Percentiles rank a stretch among this genome's conserved stretches.
Conservation (phyloP, 306 rosid species). For the Pachyrhizus erosus region DNA sequence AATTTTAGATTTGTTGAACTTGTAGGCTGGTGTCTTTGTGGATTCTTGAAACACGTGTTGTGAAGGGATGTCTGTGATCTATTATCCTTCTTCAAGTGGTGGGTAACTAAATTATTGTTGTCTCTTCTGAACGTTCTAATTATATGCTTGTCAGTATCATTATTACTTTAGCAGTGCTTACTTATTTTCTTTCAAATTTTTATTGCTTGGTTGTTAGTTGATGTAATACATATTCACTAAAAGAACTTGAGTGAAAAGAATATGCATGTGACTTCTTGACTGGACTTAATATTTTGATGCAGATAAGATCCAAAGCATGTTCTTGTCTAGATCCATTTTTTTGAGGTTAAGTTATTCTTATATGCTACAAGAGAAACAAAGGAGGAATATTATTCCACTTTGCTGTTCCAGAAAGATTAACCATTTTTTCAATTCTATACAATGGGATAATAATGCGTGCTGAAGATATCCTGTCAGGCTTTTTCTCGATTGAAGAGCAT, state of each 20-base stretch:
- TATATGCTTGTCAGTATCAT: not conserved
- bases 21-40: constrained; percentile 65
- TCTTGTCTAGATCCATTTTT: constrained; percentile 21
- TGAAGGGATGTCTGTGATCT: constrained; percentile 33
- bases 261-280: not conserved
- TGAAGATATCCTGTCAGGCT: not conserved
- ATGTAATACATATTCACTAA: constrained; percentile 25
- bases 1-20: constrained; percentile 27
- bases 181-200: not conserved
- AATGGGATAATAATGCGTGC: not conserved
- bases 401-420: constrained; percentile 28
- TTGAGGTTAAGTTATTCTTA: constrained; percentile 14
- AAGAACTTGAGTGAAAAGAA: constrained; percentile 6
- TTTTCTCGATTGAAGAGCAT: not conserved
- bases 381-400: not conserved
- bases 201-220: constrained; percentile 26
- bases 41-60: constrained; percentile 48
- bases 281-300: not conserved
- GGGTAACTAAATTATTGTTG: constrained; percentile 17
- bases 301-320: constrained; percentile 3
- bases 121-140: constrained; percentile 13
- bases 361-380: constrained; percentile 11
- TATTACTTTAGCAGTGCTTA: not conserved
- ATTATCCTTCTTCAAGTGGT: constrained; percentile 2
- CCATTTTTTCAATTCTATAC: constrained; percentile 10